Evolutionary conservation across 1,284 basidiomycete species (phyloP).

Genomic region (Gomphus bonarii): DNA sequence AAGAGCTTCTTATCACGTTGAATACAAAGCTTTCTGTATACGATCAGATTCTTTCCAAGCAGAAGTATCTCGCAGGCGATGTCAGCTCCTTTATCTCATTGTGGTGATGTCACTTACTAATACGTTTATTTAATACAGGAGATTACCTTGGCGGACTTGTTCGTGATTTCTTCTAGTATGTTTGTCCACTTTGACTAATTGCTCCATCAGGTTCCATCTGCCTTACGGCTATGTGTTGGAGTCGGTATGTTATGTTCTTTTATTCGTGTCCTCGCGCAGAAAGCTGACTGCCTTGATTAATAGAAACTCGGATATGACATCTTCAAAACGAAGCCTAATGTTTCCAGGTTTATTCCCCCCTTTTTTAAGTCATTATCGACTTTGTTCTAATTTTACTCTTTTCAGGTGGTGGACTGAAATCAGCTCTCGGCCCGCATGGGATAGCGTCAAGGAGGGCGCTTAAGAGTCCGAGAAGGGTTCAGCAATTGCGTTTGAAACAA

Average conservation of each 20-base stretch:
- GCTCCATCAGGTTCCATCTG: neutral
- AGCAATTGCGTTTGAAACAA: too few relatives aligned
- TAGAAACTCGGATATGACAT: neutral
- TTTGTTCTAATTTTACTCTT: neutral
- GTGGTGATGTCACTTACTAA: neutral
- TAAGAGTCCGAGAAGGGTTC: too few relatives aligned
- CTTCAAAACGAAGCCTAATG: neutral
- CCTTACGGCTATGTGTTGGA: neutral
- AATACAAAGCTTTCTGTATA: slow-evolving; percentile 35
- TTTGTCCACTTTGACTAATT: neutral
- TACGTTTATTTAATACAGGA: slow-evolving; percentile 20
- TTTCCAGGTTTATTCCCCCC: neutral
- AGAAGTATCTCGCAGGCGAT: slow-evolving; percentile 42
- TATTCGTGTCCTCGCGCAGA: too few relatives aligned
- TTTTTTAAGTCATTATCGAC: neutral
- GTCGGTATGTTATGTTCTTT: neutral
- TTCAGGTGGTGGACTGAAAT: neutral
- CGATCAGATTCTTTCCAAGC: slow-evolving; percentile 39
- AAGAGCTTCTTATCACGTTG: slow-evolving; percentile 16
- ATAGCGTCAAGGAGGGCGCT: too few relatives aligned
- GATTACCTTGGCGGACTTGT: slow-evolving; percentile 42
- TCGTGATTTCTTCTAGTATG: neutral
- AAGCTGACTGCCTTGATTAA: too few relatives aligned
- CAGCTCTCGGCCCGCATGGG: neutral
- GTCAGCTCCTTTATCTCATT: slow-evolving; percentile 20